These are phyloP conservation scores for Escallonia herrerae DNA, from an alignment of 129 eudicot species.

Conservation along the genomic window DNA sequence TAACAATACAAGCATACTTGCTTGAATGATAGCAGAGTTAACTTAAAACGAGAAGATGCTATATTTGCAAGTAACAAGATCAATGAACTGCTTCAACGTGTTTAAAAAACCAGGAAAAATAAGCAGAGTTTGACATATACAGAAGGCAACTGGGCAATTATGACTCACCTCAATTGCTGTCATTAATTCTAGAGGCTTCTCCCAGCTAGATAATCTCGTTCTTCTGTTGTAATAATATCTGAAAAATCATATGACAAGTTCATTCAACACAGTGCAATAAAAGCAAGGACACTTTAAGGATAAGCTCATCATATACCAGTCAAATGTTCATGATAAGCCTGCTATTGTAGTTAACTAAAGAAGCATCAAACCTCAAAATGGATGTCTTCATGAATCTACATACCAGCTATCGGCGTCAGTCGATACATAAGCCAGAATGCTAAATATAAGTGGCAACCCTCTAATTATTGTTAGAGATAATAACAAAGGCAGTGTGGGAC, in stretches of 20 bases:
- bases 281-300: not conserved
- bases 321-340: not conserved
- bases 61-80: too few species aligned
- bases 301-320: not conserved
- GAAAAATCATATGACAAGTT: slow-evolving; percentile 14
- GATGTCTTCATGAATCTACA: not conserved
- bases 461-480: not conserved
- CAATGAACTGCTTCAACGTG: too few species aligned
- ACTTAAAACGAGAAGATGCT: too few species aligned
- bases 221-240: slow-evolving; percentile 80
- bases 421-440: not conserved
- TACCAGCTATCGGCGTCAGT: not conserved
- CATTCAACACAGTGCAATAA: slow-evolving; percentile 1
- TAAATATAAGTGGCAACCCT: not conserved
- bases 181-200: slow-evolving; percentile 91
- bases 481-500: not conserved
- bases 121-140: not conserved
- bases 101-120: too few species aligned
- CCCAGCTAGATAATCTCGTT: slow-evolving; percentile 79
- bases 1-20: too few species aligned
- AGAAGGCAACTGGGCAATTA: slow-evolving; percentile 9
- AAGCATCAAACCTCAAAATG: slow-evolving; percentile 1
- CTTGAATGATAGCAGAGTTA: too few species aligned
- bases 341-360: not conserved
- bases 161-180: slow-evolving; percentile 59